Conservation (phyloP, 2,329 filamentous ascomycete species). For the Pseudogymnoascus sp. region DNA sequence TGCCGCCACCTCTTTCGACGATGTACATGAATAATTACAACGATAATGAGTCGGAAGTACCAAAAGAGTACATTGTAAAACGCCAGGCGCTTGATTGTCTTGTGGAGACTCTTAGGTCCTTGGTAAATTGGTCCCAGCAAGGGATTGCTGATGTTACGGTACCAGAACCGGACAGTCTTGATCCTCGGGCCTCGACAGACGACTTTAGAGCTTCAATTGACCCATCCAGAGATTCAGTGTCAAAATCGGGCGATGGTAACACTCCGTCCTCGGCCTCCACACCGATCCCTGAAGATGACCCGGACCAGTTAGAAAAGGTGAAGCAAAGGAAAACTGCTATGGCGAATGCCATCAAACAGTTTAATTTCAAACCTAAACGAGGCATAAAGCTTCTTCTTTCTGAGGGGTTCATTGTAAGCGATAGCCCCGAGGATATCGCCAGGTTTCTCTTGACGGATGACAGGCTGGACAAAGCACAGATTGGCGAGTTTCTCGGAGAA, state of each 20-base stretch:
- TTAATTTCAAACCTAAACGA: slow-evolving; percentile 97
- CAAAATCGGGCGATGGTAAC: slow-evolving; percentile 47
- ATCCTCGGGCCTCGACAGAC: slow-evolving; percentile 47
- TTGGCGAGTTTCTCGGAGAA: slow-evolving; percentile 92
- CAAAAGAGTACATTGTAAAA: slow-evolving; percentile 86
- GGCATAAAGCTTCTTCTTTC: slow-evolving; percentile 78
- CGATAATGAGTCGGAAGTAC: slow-evolving; percentile 63
- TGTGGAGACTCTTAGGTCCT: slow-evolving; percentile 78
- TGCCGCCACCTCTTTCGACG: slow-evolving; percentile 74
- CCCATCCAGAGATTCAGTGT: slow-evolving; percentile 55
- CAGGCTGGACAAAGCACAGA: slow-evolving; percentile 78
- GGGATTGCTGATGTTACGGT: slow-evolving; percentile 55
- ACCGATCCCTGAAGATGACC: slow-evolving; percentile 75
- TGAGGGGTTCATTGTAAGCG: slow-evolving; percentile 79
- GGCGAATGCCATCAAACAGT: slow-evolving; percentile 78
- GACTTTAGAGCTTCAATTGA: slow-evolving; percentile 70
- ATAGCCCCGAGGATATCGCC: slow-evolving; percentile 75
- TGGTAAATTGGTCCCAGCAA: slow-evolving; percentile 81
- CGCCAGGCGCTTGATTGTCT: slow-evolving; percentile 81
- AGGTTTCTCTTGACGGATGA: slow-evolving; percentile 75
- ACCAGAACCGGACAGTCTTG: slow-evolving; percentile 38
- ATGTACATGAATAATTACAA: slow-evolving; percentile 36
- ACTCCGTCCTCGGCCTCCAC: slow-evolving; percentile 57
- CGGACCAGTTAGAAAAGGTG: slow-evolving; percentile 85
- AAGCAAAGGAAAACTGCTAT: slow-evolving; percentile 91